Evolutionary conservation across 1,284 basidiomycete species (phyloP).

Genomic region (Malassezia yamatoensis): DNA sequence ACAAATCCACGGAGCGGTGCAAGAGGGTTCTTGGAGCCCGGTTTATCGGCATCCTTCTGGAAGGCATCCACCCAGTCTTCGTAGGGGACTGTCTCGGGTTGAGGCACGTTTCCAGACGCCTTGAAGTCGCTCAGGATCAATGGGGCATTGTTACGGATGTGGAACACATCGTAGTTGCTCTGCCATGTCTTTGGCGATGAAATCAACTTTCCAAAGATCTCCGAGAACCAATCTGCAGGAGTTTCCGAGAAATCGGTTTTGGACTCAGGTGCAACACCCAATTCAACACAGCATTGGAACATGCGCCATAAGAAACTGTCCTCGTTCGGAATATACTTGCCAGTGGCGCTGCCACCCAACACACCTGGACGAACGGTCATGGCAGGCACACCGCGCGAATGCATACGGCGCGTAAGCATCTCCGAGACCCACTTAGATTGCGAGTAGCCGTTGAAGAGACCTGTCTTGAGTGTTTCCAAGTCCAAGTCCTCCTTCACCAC

Average conservation of each 20-base stretch:
- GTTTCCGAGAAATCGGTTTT: constrained; percentile 13
- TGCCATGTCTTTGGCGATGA: constrained; percentile 11
- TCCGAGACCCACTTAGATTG: constrained; percentile 49
- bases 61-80: constrained; percentile 16
- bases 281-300: constrained; percentile 8
- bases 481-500: constrained; percentile 35
- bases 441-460: constrained; percentile 46
- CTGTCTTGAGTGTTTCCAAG: constrained; percentile 30
- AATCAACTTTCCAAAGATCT: constrained; percentile 15
- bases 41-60: constrained; percentile 13
- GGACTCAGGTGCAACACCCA: constrained; percentile 8
- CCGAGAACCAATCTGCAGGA: constrained; percentile 18
- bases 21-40: constrained; percentile 14
- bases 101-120: background rate
- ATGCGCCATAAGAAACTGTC: constrained; percentile 20
- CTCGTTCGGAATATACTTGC: constrained; percentile 13
- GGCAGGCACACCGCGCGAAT: constrained; percentile 40
- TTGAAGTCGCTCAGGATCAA: constrained; percentile 2
- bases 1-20: constrained; percentile 13
- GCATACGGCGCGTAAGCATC: constrained; percentile 40
- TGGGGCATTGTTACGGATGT: constrained; percentile 12
- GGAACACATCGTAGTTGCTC: constrained; percentile 9
- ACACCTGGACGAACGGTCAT: constrained; percentile 46
- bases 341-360: constrained; percentile 40
- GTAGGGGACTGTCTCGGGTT: constrained; percentile 7